phyloP scores from a whole-genome alignment of 176 grass and related monocot genomes.

The Bolboschoenus planiculmis region DNA sequence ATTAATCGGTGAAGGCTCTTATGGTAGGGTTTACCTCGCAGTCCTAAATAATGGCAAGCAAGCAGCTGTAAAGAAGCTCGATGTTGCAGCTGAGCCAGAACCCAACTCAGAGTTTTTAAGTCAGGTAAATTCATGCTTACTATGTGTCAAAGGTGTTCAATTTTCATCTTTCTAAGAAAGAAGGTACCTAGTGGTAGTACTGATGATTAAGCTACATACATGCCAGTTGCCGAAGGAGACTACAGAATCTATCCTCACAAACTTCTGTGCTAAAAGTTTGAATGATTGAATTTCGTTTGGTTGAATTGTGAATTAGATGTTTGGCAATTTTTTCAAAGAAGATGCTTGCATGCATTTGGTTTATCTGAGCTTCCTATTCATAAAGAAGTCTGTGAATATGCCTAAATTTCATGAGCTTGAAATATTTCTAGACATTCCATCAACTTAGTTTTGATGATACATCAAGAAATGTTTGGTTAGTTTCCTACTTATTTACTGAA shows the following conservation, averaged over 20 bases:
- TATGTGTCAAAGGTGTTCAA: neutral
- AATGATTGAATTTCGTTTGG: neutral
- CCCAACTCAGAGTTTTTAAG: conserved; percentile 51
- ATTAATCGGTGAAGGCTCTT: conserved; percentile 87
- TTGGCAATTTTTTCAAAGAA: neutral
- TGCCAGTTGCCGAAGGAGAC: neutral
- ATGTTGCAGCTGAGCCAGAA: conserved; percentile 57
- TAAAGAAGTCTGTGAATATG: neutral
- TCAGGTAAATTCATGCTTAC: conserved; percentile 40
- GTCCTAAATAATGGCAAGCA: conserved; percentile 56
- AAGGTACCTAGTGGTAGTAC: neutral
- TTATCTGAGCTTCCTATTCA: neutral
- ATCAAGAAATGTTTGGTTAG: neutral
- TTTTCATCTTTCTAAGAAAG: neutral
- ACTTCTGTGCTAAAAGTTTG: neutral
- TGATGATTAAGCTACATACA: neutral
- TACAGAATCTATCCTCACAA: neutral
- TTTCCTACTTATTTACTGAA: neutral
- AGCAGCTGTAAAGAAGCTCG: conserved; percentile 76
- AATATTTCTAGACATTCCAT: neutral
- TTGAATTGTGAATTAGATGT: neutral
- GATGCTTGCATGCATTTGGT: neutral
- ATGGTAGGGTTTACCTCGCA: conserved; percentile 77
- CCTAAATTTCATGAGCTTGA: neutral
- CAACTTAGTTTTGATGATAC: neutral